Conservation (phyloP, 371 early-diverging fungal species). For the Mortierella sp. region DNA sequence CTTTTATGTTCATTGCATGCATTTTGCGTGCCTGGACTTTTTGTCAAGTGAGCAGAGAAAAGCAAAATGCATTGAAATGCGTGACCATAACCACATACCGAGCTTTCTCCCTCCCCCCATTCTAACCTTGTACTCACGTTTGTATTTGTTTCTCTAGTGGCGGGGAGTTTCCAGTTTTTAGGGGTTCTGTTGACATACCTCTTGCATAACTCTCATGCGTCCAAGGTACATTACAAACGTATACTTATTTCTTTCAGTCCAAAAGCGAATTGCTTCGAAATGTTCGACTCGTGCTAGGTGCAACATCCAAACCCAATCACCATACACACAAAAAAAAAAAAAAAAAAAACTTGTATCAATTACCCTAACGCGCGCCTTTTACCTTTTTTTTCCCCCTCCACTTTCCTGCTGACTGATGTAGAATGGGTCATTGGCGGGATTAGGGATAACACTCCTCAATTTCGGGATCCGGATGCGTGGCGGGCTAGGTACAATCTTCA, state of each 20-base stretch:
- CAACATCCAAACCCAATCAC: not conserved
- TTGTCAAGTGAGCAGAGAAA: not conserved
- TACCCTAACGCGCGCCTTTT: too few species aligned
- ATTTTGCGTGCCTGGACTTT: not conserved
- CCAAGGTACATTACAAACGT: conserved; percentile 58
- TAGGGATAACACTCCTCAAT: conserved; percentile 41
- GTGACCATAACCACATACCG: not conserved
- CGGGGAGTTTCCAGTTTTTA: conserved; percentile 72
- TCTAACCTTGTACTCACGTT: not conserved
- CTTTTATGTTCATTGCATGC: not conserved
- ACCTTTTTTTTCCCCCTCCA: not conserved
- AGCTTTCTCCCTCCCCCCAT: not conserved
- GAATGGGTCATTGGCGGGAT: conserved; percentile 48
- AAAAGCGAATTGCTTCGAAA: not conserved
- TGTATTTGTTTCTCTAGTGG: conserved; percentile 53
- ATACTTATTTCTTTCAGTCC: not conserved
- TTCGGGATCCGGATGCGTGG: conserved; percentile 48
- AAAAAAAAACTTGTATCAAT: not conserved
- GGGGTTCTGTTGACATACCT: conserved; percentile 74
- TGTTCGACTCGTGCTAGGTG: not conserved
- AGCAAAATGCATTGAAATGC: not conserved
- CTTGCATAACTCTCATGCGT: conserved; percentile 70
- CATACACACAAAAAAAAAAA: not conserved
- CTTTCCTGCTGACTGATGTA: not conserved
- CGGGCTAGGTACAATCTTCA: conserved; percentile 5